Conservation (phyloP, 345 rosid genomes). For the Abelmoschus esculentus region DNA sequence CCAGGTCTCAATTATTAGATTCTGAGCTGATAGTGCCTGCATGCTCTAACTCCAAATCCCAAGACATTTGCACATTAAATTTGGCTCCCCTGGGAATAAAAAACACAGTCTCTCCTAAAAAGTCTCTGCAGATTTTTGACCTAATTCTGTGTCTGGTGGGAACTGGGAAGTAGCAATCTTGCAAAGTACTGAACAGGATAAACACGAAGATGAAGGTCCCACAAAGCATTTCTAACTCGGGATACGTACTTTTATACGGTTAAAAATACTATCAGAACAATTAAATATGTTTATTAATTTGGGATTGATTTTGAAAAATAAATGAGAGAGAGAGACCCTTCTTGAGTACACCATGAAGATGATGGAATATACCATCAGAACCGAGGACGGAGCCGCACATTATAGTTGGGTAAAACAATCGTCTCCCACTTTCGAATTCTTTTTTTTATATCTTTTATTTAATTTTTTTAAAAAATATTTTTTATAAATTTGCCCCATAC, state of each 20-base stretch:
- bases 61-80: constrained; percentile 18
- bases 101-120: constrained; percentile 12
- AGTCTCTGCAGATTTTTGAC: constrained; percentile 20
- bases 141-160: not conserved
- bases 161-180: constrained; percentile 11
- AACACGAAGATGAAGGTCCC: not conserved
- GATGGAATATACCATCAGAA: too few relatives aligned
- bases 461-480: too few relatives aligned
- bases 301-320: not conserved
- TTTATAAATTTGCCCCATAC: too few relatives aligned
- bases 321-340: not conserved
- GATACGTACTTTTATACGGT: not conserved
- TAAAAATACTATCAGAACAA: not conserved
- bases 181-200: not conserved
- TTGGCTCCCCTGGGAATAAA: not conserved
- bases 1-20: constrained; percentile 3
- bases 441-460: too few relatives aligned
- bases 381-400: too few relatives aligned
- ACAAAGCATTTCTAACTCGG: constrained; percentile 10
- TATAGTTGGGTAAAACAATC: too few relatives aligned
- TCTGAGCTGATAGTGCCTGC: constrained; percentile 10
- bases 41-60: constrained; percentile 21
- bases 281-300: not conserved
- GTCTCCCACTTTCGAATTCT: too few relatives aligned
- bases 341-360: too few relatives aligned